These are phyloP conservation scores for Ascomycota sp. DNA, from an alignment of 2,329 filamentous ascomycete genomes.

Conservation along the genomic window DNA sequence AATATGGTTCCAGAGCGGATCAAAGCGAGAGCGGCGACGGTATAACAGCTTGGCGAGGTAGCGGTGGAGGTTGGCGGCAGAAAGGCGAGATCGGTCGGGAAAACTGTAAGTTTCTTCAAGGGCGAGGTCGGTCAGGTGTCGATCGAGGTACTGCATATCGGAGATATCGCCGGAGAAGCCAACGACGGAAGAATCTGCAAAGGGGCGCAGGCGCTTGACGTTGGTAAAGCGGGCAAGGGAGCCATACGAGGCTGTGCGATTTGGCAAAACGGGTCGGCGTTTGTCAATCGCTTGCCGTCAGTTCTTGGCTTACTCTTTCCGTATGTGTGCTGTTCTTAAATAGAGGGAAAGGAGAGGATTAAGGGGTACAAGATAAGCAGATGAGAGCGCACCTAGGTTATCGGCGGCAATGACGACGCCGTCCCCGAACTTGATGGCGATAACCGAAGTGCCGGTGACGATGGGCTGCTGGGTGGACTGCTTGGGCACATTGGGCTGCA, in stretches of 20 bases:
- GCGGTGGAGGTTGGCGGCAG: slow-evolving; percentile 86
- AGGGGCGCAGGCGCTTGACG: slow-evolving; percentile 82
- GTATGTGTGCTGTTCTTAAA: background rate
- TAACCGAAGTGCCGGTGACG: slow-evolving; percentile 88
- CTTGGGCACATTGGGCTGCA: slow-evolving; percentile 50
- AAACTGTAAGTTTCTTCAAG: slow-evolving; percentile 70
- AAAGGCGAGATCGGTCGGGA: slow-evolving; percentile 32
- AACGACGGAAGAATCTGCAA: slow-evolving; percentile 65
- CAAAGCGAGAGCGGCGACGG: slow-evolving; percentile 82
- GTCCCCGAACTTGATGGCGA: slow-evolving; percentile 88
- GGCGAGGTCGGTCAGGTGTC: slow-evolving; percentile 68
- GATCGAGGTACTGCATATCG: slow-evolving; percentile 97
- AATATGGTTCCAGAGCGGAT: slow-evolving; percentile 93
- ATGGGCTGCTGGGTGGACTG: slow-evolving; percentile 82
- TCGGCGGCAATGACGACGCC: slow-evolving; percentile 94
- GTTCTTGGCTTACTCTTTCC: background rate
- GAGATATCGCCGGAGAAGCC: slow-evolving; percentile 95
- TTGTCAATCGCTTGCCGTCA: too few species aligned
- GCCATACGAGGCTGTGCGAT: slow-evolving; percentile 66
- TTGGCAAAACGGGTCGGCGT: too few species aligned
- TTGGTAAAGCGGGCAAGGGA: slow-evolving; percentile 92
- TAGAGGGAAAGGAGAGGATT: background rate
- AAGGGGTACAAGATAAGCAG: too few species aligned
- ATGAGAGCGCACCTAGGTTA: slow-evolving; percentile 58
- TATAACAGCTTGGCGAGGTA: slow-evolving; percentile 95